Conservation (phyloP, 2,329 filamentous ascomycete species). For the Diaporthe humulicola region DNA sequence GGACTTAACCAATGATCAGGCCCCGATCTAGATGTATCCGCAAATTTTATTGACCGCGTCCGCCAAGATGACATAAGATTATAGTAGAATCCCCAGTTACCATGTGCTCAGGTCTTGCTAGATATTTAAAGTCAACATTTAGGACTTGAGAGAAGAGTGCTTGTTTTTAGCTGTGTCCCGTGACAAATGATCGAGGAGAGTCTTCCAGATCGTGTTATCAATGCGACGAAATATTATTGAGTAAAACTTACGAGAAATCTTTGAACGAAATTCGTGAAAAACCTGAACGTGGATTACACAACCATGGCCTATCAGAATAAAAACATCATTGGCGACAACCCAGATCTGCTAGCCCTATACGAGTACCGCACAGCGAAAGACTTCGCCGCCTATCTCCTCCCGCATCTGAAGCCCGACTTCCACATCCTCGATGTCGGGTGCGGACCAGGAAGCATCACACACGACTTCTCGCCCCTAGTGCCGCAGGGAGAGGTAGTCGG, state of each 20-base stretch:
- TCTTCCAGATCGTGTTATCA: background rate
- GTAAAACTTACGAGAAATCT: background rate
- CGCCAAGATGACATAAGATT: background rate
- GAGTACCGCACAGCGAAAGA: conserved; percentile 55
- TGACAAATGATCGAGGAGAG: background rate
- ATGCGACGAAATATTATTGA: background rate
- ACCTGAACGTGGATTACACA: background rate
- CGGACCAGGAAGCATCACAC: conserved; percentile 60
- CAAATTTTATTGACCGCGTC: too few relatives aligned
- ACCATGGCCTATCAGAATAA: background rate
- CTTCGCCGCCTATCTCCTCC: conserved; percentile 56
- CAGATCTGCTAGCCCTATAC: background rate
- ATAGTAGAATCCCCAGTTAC: background rate
- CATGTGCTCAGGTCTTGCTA: background rate
- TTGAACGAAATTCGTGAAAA: too few relatives aligned
- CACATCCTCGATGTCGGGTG: conserved; percentile 59
- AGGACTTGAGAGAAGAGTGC: too few relatives aligned
- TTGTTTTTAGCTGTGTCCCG: too few relatives aligned
- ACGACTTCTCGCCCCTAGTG: conserved; percentile 54
- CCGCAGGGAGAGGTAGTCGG: conserved; percentile 53
- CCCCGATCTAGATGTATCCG: background rate
- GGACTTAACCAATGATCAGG: background rate
- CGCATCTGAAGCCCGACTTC: conserved; percentile 51
- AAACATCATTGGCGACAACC: background rate
- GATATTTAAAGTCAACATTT: background rate